Evolutionary conservation across 2,329 filamentous ascomycete species (phyloP), one percentile per base, ranked within the genome.

Genomic region (Colletotrichum shisoi): DNA sequence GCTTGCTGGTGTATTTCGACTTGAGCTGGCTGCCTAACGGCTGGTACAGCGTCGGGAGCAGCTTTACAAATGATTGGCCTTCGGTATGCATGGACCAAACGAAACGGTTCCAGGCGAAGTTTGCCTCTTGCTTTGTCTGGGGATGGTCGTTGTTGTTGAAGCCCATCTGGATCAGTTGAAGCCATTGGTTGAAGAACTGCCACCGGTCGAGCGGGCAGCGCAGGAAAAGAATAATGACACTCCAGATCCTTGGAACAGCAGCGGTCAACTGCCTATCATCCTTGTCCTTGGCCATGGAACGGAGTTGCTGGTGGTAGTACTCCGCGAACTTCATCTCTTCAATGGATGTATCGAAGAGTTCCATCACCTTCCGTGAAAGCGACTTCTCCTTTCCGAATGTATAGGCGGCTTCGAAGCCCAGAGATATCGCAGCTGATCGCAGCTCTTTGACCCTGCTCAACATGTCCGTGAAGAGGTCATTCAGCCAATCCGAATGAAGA

Each of bases 231-330:
- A 94, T 87, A 2, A 96, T 82, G 42, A 93, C 86, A 66, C 91
- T 91, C 94, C 94, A 98, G 24, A 98, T 92, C 71, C 93, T 91
- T 6, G 95, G 94, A 0, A 96, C 93, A 45, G 87, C 83, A 0
- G 83, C 77, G 27, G 69, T 64, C 9, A 70, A 68, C 52, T 78
- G 85, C 69, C 83, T 87, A 57, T 85, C 83, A 69, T 88, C 85
- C 70, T 83, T 88, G 56, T 85, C 83, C 70, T 88, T 85, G 31
- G 90, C 83, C 88, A 95, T 92, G 12, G 83, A 81, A 63, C 85
- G 85, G 60, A 98, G 81, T 39, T 87, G 85, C 21, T 85, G 82
- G 46, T 87, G 85, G 71, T 94, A 89, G 72, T 89, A 89, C 11
- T 90, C 85, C 44, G 89, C 87, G 72, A 93, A 92, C 19, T 82